phyloP scores from a whole-genome alignment of 164 flowering plant genomes.

The Berberis vulgaris region DNA sequence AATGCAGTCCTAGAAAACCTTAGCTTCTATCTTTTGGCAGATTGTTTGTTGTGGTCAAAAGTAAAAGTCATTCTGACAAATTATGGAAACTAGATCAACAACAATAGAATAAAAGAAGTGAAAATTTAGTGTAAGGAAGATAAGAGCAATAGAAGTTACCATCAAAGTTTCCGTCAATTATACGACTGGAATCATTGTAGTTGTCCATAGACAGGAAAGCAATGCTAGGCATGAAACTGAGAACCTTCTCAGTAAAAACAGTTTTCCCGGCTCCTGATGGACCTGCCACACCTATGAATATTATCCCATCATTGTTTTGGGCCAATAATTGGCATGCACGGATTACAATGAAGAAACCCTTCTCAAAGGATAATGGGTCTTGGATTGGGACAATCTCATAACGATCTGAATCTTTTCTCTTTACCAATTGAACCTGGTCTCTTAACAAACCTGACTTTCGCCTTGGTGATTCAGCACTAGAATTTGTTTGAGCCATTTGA shows the following conservation, averaged over 20 bases:
- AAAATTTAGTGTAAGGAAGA: not conserved
- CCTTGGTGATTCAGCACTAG: slow-evolving; percentile 35
- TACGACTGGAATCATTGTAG: slow-evolving; percentile 86
- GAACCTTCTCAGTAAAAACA: slow-evolving; percentile 80
- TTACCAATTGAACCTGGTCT: slow-evolving; percentile 74
- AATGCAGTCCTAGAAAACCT: too few species aligned
- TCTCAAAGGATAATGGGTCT: slow-evolving; percentile 78
- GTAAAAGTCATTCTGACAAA: too few species aligned
- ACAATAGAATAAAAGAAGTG: too few species aligned
- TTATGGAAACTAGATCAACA: too few species aligned
- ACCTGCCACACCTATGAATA: slow-evolving; percentile 84
- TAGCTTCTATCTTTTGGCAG: too few species aligned
- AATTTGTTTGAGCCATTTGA: slow-evolving; percentile 46
- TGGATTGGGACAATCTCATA: slow-evolving; percentile 74
- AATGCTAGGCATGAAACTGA: slow-evolving; percentile 83
- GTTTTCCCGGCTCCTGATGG: slow-evolving; percentile 99
- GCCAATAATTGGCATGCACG: slow-evolving; percentile 89
- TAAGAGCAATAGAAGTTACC: slow-evolving; percentile 30
- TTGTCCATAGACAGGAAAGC: slow-evolving; percentile 94
- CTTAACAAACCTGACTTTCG: slow-evolving; percentile 57
- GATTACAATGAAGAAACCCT: slow-evolving; percentile 82
- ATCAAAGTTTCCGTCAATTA: slow-evolving; percentile 93
- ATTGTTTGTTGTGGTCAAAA: too few species aligned
- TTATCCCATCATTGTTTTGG: slow-evolving; percentile 81
- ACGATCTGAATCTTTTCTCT: slow-evolving; percentile 64